Base-by-base conservation (phyloP, 2,329 filamentous ascomycete species). In the Xylariaceae sp. region DNA sequence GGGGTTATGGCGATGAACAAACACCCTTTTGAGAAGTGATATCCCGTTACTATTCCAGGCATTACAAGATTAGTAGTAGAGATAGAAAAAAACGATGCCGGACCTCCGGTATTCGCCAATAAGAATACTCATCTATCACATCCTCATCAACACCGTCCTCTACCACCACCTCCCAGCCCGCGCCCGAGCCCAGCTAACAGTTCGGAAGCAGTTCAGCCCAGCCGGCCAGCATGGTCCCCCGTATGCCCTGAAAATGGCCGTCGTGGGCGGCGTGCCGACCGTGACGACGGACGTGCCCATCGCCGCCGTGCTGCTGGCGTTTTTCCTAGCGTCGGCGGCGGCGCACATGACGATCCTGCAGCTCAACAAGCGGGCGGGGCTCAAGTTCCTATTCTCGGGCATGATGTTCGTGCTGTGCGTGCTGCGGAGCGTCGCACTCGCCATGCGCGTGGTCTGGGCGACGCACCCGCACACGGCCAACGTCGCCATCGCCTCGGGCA, bases 381-480 rank as follows among this genome's bases (percentile, higher is more conserved):
- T 84, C 69, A 86, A 86, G 65, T 89, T 89, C 69, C 58, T 85
- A 56, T 79, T 87, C 61, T 87, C 82, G 0, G 80, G 69, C 43
- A 73, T 87, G 39, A 68, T 84, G 21, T 86, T 87, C 68, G 83
- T 78, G 62, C 85, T 87, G 73, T 84, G 79, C 70, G 78, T 83
- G 71, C 79, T 81, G 21, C 79, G 84, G 44, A 79, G 79, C 61
- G 70, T 73, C 36, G 82, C 84, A 16, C 77, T 85, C 44, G 67
- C 73, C 29, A 72, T 84, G 64, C 79, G 82, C 53, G 81, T 84
- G 63, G 80, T 74, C 52, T 86, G 81, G 82, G 79, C 81, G 21
- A 74, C 73, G 34, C 64, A 74, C 29, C 77, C 78, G 1, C 62
- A 40, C 51, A 72, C 77, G 65, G 57, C 74, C 48, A 65, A 70